Base-by-base conservation (phyloP, 2,329 filamentous ascomycete species). In the Xylogone sp. region DNA sequence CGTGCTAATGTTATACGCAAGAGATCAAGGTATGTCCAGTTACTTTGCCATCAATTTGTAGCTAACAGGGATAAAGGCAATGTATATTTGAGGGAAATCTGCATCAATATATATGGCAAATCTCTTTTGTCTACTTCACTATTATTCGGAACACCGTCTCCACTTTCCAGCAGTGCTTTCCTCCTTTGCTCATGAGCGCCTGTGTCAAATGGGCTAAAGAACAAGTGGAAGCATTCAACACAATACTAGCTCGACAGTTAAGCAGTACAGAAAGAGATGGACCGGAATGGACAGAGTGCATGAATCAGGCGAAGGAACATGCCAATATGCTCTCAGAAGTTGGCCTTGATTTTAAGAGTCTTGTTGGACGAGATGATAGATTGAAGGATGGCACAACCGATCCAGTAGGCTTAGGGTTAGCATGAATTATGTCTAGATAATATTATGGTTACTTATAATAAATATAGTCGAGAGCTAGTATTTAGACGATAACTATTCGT, bases 181-280 rank as follows among this genome's bases (percentile, higher is more conserved):
- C 91, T 10, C 80, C 89, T 21, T 77, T 84, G 13, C 90, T 94
- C 75, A 95, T 94, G 80, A 96, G 90, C 63, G 91, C 92, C 0
- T 96, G 91, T 62, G 93, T 99, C 62, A 95, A 93, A 66, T 99
- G 94, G 94, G 92, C 91, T n/a, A 97, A 97, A 70, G 87, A 94
- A 61, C 86, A 96, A 66, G 84, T 97, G 1, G 92, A 97, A 61
- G 84, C 84, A 2, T 97, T 97, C 75, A 97, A 97, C 63, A 78
- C 78, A 44, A 84, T 94, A 47, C 75, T 99, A 34, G 83, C 80
- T 31, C 78, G 93, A 53, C 94, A 97, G 71, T 75, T 99, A 55
- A 95, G 90, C 70, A 91, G 88, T 65, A 88, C 94, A 2, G 87
- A 95, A 54, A 79, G 77, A 46, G 84, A 81, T n/a, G 86, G 87